A percentile compares a stretch with the other conserved stretches of the same genome.
Evolutionary conservation across 202 grass and related monocot species (phyloP).

Genomic region (Elaeis oleifera): DNA sequence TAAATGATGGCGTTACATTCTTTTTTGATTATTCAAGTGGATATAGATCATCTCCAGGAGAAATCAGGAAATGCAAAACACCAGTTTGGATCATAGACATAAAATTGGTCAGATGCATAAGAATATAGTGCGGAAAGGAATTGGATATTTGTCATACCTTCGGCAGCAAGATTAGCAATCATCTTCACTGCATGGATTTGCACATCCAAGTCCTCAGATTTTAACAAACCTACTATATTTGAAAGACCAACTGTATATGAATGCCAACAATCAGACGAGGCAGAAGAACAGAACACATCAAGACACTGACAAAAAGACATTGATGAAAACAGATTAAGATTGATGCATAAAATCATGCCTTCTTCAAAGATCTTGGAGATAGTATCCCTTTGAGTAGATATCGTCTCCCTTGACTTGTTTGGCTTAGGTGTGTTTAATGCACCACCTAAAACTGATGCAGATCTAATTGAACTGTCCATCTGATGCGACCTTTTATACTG

Average conservation of each 20-base stretch:
- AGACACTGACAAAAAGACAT: not conserved
- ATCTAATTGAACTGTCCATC: conserved; percentile 30
- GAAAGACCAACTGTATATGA: conserved; percentile 60
- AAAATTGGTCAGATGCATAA: no score
- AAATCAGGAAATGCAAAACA: no score
- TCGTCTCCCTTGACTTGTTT: conserved; percentile 51
- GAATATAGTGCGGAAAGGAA: not conserved
- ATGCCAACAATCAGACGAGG: conserved; percentile 15
- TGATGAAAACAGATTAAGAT: no score
- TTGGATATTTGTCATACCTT: conserved; percentile 43
- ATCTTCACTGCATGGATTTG: conserved; percentile 78
- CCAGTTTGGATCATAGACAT: no score
- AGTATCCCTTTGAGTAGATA: conserved; percentile 51
- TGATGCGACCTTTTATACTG: conserved; percentile 39
- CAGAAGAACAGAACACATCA: conserved; percentile 9
- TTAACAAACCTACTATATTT: conserved; percentile 72
- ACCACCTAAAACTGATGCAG: conserved; percentile 43
- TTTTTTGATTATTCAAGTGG: no score
- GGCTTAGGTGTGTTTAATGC: conserved; percentile 36
- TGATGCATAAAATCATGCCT: conserved; percentile 38
- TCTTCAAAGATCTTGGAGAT: conserved; percentile 95
- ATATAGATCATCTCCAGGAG: no score
- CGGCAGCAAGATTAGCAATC: conserved; percentile 85
- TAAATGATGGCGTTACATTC: no score
- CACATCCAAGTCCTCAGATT: conserved; percentile 75